phyloP scores from a whole-genome alignment of 1,284 basidiomycete species.

The Moesziomyces sp. region DNA sequence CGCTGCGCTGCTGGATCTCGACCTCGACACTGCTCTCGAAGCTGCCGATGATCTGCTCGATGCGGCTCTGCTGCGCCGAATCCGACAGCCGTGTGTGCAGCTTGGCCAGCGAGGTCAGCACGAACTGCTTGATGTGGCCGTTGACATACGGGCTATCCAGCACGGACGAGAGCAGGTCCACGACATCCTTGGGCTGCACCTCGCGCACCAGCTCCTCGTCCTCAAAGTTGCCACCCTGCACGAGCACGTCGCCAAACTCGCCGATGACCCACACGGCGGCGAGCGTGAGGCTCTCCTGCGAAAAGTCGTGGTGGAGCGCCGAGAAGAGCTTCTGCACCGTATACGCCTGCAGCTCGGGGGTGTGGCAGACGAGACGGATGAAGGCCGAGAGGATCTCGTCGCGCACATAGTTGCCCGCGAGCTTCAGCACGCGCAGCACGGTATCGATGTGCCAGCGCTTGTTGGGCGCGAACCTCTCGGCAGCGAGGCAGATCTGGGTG shows the following conservation, averaged over 20 bases:
- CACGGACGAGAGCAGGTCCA: conserved; percentile 86
- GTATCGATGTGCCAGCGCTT: conserved; percentile 99
- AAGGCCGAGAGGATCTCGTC: conserved; percentile 96
- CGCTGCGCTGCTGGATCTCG: conserved; percentile 93
- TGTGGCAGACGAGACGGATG: conserved; percentile 94
- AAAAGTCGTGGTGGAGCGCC: conserved; percentile 88
- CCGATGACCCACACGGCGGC: conserved; percentile 96
- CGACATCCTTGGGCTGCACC: conserved; percentile 78
- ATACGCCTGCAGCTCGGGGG: conserved; percentile 95
- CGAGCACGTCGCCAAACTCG: conserved; percentile 90
- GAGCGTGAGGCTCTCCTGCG: conserved; percentile 93
- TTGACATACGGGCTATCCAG: conserved; percentile 95
- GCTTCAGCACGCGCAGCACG: conserved; percentile 87
- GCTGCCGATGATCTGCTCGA: conserved; percentile 79
- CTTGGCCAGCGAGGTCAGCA: conserved; percentile 89
- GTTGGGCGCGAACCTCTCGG: conserved; percentile 96
- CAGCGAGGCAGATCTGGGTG: conserved; percentile 94
- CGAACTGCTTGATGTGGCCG: conserved; percentile 88
- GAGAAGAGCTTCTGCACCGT: conserved; percentile 91
- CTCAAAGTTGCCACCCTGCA: conserved; percentile 77
- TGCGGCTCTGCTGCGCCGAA: conserved; percentile 77
- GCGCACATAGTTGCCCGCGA: conserved; percentile 97
- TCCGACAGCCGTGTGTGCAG: conserved; percentile 78
- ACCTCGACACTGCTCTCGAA: conserved; percentile 84
- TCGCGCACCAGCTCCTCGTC: conserved; percentile 79